Base-by-base conservation (phyloP, 1,284 basidiomycete genomes). In the Heterobasidion occidentale region DNA sequence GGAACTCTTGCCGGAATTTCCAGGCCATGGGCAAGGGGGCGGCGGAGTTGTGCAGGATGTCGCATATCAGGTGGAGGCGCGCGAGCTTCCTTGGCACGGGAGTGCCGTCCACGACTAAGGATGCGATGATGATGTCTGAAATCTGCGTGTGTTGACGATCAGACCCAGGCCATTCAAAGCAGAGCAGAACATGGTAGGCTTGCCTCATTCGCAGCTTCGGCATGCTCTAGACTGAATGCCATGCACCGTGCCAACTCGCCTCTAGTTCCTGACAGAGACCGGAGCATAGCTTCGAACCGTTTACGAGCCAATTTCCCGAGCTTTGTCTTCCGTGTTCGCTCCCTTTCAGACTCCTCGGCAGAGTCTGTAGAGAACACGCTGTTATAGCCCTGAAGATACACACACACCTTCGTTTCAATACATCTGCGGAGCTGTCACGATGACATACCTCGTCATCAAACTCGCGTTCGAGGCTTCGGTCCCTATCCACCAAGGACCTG, bases 41-140 rank as follows among this genome's bases (percentile, higher is more conserved):
- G 44, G 93, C 94, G 2, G 92, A 94, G 69, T 99, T 99, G 74
- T 98, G 94, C 34, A 99, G 79, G 60, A 99, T 97, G 67, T 99
- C 97, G 65, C 94, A 98, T 55, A 99, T 91, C 50, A 98, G 81
- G 72, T 98, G 88, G 33, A 99, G 81, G 8, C 97, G 86, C 7
- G 97, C 93, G 51, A 99, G 83, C 70, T 99, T 99, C 61, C 95
- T 86, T 42, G 97, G 95, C 11, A 99, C 89, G 0, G 97, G 88
- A 0, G 97, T 99, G 15, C 81, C 77, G 58, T 94, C 90, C 12
- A 96, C 84, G 34, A 90, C 76, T 5, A 97, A 74, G 3, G 94
- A 93, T 42, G 86, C 77, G 51, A 92, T 83, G 61, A 98, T 89
- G 58, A 95, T 83, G 61, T 96, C 92, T 8, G 86, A 83, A 33